These are phyloP conservation scores for Xerophyta viscosa DNA, from an alignment of 106 monocot species.

Conservation along the genomic window DNA sequence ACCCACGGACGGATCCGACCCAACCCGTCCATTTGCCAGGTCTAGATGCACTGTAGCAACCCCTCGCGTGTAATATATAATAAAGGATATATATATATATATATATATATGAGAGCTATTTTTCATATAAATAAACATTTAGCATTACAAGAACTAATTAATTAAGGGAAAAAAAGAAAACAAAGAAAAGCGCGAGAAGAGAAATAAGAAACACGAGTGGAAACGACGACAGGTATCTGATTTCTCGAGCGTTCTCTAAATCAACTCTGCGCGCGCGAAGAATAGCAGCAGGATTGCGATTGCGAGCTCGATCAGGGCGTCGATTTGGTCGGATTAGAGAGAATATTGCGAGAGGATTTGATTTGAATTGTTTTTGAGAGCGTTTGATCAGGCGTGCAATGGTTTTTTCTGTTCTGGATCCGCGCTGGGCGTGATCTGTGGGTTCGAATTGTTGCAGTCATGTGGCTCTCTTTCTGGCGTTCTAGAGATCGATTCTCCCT, in stretches of 20 bases:
- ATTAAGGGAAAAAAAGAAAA: no score
- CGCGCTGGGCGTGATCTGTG: conserved; percentile 9
- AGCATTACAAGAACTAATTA: no score
- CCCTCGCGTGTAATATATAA: no score
- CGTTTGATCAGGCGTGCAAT: background rate
- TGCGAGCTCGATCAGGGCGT: background rate
- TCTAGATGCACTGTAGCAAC: no score
- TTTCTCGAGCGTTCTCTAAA: background rate
- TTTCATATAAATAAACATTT: no score
- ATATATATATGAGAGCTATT: no score
- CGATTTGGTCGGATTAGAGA: background rate
- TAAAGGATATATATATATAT: no score
- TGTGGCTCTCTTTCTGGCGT: conserved; percentile 95
- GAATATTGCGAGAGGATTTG: background rate
- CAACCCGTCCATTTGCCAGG: no score
- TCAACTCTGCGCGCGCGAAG: background rate
- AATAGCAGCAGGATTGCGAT: background rate
- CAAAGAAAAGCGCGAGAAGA: no score
- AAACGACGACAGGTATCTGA: background rate
- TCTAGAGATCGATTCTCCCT: conserved; percentile 89
- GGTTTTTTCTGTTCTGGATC: background rate
- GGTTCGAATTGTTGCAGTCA: conserved; percentile 23
- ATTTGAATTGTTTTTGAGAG: background rate
- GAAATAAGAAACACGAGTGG: no score
- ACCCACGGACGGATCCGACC: no score